Conservation (phyloP, 1,139 yeast species). For the Hyphopichia buzzinii region DNA sequence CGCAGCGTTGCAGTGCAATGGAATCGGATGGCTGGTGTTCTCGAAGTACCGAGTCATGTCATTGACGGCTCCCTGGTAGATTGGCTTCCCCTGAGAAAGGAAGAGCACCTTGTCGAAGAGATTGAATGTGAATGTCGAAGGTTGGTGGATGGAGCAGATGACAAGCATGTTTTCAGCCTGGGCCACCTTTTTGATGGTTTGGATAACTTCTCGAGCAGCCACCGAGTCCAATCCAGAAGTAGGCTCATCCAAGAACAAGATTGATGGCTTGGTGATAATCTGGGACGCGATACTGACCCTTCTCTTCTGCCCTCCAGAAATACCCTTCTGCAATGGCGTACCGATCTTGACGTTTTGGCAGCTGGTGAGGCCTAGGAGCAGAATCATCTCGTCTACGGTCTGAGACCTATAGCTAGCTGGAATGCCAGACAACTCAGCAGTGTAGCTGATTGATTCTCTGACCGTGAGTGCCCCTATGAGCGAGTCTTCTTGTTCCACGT, state of each 20-base stretch:
- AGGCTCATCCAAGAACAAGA: slow-evolving; percentile 20
- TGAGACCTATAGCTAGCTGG: slow-evolving; percentile 11
- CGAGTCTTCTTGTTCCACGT: slow-evolving; percentile 26
- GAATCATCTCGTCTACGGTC: slow-evolving; percentile 16
- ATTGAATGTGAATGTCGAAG: slow-evolving; percentile 29
- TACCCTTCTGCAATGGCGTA: slow-evolving; percentile 20
- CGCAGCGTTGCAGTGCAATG: slow-evolving; percentile 22
- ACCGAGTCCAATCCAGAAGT: slow-evolving; percentile 18
- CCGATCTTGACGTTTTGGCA: slow-evolving; percentile 20
- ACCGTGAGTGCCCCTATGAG: slow-evolving; percentile 24
- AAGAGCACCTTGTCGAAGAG: slow-evolving; percentile 30
- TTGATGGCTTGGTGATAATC: slow-evolving; percentile 22
- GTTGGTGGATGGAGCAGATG: slow-evolving; percentile 38
- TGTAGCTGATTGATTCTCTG: slow-evolving; percentile 19
- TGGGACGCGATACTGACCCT: slow-evolving; percentile 26
- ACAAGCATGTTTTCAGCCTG: slow-evolving; percentile 25
- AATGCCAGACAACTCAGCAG: slow-evolving; percentile 19
- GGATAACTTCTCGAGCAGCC: slow-evolving; percentile 25
- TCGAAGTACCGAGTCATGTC: slow-evolving; percentile 15
- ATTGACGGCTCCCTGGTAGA: slow-evolving; percentile 15
- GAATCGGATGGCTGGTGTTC: slow-evolving; percentile 16
- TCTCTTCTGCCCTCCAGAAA: slow-evolving; percentile 25
- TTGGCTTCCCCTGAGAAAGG: slow-evolving; percentile 23
- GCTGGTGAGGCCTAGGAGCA: slow-evolving; percentile 16
- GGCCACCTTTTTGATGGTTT: slow-evolving; percentile 22